These are phyloP conservation scores for Talaromyces sp. DNA, from an alignment of 2,329 filamentous ascomycete species.

Conservation along the genomic window DNA sequence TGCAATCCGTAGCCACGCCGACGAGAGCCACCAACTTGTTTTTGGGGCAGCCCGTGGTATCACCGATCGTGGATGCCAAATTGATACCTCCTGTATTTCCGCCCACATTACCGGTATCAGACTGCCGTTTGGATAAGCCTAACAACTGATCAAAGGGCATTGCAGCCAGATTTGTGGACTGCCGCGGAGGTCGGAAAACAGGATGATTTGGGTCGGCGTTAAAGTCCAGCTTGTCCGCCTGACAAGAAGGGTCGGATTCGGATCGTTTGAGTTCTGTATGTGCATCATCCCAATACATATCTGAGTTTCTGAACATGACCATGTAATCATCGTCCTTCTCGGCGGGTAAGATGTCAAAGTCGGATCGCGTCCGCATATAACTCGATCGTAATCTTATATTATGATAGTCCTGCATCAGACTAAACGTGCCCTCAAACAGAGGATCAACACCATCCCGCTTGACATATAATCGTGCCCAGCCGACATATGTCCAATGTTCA, in stretches of 20 bases:
- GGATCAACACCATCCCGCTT: slow-evolving; percentile 71
- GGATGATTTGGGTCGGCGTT: slow-evolving; percentile 72
- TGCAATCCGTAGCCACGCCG: slow-evolving; percentile 87
- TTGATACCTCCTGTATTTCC: slow-evolving; percentile 80
- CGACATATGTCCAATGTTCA: slow-evolving; percentile 71
- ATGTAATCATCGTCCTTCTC: slow-evolving; percentile 66
- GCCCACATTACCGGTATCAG: slow-evolving; percentile 63
- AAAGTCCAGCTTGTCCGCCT: slow-evolving; percentile 72
- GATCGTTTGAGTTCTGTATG: slow-evolving; percentile 64
- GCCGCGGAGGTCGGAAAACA: slow-evolving; percentile 54
- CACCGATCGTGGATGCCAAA: slow-evolving; percentile 72
- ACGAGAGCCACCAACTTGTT: slow-evolving; percentile 90
- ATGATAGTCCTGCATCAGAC: slow-evolving; percentile 75
- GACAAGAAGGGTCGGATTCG: slow-evolving; percentile 52
- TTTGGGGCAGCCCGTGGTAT: slow-evolving; percentile 75
- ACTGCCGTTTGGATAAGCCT: slow-evolving; percentile 59
- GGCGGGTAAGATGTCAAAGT: slow-evolving; percentile 64
- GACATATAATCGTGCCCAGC: slow-evolving; percentile 81
- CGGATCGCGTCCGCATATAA: slow-evolving; percentile 69
- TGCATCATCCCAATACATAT: slow-evolving; percentile 51
- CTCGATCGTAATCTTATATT: slow-evolving; percentile 74
- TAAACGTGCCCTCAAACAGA: slow-evolving; percentile 86
- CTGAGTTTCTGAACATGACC: slow-evolving; percentile 89
- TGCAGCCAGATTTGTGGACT: slow-evolving; percentile 55
- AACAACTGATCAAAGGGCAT: slow-evolving; percentile 65